Percentiles rank a stretch among this genome's conserved stretches.
Evolutionary conservation across 2,329 filamentous ascomycete species (phyloP).

Genomic region (Colletotrichum plurivorum): DNA sequence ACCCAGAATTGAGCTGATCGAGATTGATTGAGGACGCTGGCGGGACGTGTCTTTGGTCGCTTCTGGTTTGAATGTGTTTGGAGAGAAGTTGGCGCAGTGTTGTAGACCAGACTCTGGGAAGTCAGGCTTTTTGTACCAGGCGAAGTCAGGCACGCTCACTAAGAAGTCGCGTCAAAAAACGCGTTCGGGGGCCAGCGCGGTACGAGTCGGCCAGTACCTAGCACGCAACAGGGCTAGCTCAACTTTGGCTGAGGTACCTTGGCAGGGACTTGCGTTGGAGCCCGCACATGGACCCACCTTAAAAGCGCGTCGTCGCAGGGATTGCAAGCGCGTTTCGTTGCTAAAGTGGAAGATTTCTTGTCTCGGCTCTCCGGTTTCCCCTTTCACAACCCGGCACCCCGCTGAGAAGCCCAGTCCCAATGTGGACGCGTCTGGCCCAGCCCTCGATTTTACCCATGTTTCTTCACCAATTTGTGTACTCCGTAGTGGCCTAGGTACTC

Average conservation of each 20-base stretch:
- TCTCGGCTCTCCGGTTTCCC: constrained; percentile 29
- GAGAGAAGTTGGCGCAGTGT: constrained; percentile 20
- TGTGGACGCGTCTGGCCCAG: constrained; percentile 30
- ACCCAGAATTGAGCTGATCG: constrained; percentile 38
- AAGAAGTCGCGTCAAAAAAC: constrained; percentile 33
- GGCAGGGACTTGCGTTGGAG: background rate
- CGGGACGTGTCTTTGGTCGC: constrained; percentile 3
- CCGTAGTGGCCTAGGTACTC: background rate
- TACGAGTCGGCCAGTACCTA: background rate
- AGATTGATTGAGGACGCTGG: constrained; percentile 25
- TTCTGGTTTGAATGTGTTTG: constrained; percentile 25
- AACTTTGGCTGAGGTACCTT: background rate
- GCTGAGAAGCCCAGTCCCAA: constrained; percentile 9
- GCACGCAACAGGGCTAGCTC: background rate
- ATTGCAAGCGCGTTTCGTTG: constrained; percentile 34
- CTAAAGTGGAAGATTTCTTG: constrained; percentile 28
- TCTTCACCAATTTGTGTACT: constrained; percentile 10
- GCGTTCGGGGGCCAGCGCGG: background rate
- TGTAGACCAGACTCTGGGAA: constrained; percentile 12
- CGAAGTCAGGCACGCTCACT: constrained; percentile 28
- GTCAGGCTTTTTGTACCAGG: constrained; percentile 40
- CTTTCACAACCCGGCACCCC: constrained; percentile 26
- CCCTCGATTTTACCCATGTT: constrained; percentile 3
- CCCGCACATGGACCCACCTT: constrained; percentile 10
- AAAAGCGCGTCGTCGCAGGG: constrained; percentile 33